Percentiles rank a stretch among this genome's conserved stretches.
Evolutionary conservation across 2,329 filamentous ascomycete genomes (phyloP).

Genomic region (Periconia digitata): DNA sequence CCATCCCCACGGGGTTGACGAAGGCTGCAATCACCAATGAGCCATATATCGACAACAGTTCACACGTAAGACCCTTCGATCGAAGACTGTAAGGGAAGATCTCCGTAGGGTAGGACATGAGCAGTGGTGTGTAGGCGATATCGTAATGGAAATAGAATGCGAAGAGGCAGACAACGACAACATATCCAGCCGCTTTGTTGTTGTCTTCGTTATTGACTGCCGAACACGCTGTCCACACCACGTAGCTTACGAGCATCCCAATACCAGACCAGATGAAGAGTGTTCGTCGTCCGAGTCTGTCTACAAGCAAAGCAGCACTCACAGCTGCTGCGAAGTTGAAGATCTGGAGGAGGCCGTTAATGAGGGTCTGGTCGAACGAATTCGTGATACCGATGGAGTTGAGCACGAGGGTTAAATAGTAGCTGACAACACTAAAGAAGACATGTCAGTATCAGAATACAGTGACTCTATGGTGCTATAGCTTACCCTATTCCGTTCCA

Average conservation of each 20-base stretch:
- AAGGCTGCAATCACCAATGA: slow-evolving; percentile 44
- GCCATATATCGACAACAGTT: slow-evolving; percentile 45
- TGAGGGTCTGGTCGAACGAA: slow-evolving; percentile 35
- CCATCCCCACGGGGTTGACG: slow-evolving; percentile 18
- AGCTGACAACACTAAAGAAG: slow-evolving; percentile 29
- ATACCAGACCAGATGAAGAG: slow-evolving; percentile 40
- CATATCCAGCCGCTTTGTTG: slow-evolving; percentile 22
- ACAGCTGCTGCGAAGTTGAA: slow-evolving; percentile 28
- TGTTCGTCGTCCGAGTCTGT: slow-evolving; percentile 23
- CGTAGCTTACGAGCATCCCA: slow-evolving; percentile 45
- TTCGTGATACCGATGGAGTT: slow-evolving; percentile 41
- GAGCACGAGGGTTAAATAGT: slow-evolving; percentile 41
- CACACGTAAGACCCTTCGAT: slow-evolving; percentile 44
- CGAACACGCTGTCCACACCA: slow-evolving; percentile 42
- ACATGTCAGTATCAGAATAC: neutral
- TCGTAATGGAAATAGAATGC: slow-evolving; percentile 15
- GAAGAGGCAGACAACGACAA: slow-evolving; percentile 31
- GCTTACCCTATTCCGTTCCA: slow-evolving; percentile 37
- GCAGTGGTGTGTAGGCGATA: slow-evolving; percentile 32
- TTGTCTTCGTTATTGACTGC: slow-evolving; percentile 14
- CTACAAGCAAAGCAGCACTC: slow-evolving; percentile 16
- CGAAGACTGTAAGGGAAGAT: slow-evolving; percentile 52
- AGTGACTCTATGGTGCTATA: neutral
- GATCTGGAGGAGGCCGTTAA: slow-evolving; percentile 44
- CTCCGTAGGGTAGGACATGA: slow-evolving; percentile 50